Conservation (phyloP, 2,329 filamentous ascomycete species). For the Calycina herbarum region DNA sequence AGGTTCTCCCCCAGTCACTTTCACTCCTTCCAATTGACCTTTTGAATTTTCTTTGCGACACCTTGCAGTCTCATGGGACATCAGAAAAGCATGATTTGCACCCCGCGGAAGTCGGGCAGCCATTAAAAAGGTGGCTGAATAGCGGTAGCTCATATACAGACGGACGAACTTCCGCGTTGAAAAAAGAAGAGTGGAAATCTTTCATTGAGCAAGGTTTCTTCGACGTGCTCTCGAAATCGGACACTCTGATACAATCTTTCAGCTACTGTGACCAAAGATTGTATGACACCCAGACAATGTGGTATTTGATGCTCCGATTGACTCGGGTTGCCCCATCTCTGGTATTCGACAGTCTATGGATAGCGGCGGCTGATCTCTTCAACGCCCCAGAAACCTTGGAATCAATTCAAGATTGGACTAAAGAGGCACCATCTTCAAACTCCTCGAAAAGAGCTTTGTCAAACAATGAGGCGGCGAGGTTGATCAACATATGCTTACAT, state of each 20-base stretch:
- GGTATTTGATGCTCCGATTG: slow-evolving; percentile 63
- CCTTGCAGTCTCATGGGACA: slow-evolving; percentile 57
- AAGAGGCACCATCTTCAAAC: slow-evolving; percentile 17
- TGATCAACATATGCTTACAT: slow-evolving; percentile 58
- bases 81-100: slow-evolving; percentile 51
- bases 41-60: slow-evolving; percentile 61
- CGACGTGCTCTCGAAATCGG: slow-evolving; percentile 59
- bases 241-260: slow-evolving; percentile 57
- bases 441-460: slow-evolving; percentile 25
- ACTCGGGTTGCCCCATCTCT: slow-evolving; percentile 57
- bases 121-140: slow-evolving; percentile 20
- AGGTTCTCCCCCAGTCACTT: slow-evolving; percentile 57
- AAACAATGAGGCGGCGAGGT: slow-evolving; percentile 32
- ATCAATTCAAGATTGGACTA: slow-evolving; percentile 29
- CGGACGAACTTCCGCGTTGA: slow-evolving; percentile 6
- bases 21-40: slow-evolving; percentile 54
- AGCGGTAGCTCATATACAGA: slow-evolving; percentile 1
- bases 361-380: slow-evolving; percentile 59
- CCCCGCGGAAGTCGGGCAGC: slow-evolving; percentile 30
- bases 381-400: slow-evolving; percentile 45
- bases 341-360: slow-evolving; percentile 66
- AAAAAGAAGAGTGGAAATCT: slow-evolving; percentile 50
- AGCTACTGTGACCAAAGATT: slow-evolving; percentile 48
- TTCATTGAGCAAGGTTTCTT: slow-evolving; percentile 67
- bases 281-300: slow-evolving; percentile 61